These are phyloP conservation scores for Penicillium turbatum DNA, from an alignment of 495 filamentous ascomycete species.

Conservation along the genomic window DNA sequence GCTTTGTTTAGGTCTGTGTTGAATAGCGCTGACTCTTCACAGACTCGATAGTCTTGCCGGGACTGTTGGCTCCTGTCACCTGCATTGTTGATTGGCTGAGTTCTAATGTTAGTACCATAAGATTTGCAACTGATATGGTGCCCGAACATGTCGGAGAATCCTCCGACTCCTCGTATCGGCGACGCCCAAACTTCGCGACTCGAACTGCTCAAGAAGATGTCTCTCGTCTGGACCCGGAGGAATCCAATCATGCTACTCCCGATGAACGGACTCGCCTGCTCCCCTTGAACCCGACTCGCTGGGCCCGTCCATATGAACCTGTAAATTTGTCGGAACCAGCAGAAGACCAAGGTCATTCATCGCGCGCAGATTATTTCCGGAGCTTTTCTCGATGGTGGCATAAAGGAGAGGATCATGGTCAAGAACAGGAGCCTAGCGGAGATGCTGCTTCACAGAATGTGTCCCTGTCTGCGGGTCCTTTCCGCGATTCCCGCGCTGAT, in stretches of 20 bases:
- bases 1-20: slow-evolving; percentile 3
- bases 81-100: neutral
- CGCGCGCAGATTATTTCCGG: slow-evolving; percentile 21
- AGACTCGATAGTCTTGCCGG: neutral
- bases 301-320: slow-evolving; percentile 32
- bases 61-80: neutral
- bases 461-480: slow-evolving; percentile 21
- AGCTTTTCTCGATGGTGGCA: slow-evolving; percentile 31
- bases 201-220: slow-evolving; percentile 54
- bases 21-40: neutral
- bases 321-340: slow-evolving; percentile 16
- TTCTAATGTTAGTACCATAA: slow-evolving; percentile 7
- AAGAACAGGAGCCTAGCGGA: slow-evolving; percentile 3
- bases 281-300: slow-evolving; percentile 21
- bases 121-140: slow-evolving; percentile 15
- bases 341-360: slow-evolving; percentile 21
- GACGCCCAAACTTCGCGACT: slow-evolving; percentile 49
- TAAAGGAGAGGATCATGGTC: slow-evolving; percentile 8
- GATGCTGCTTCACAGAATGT: slow-evolving; percentile 11
- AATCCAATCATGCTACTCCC: slow-evolving; percentile 21
- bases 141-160: slow-evolving; percentile 16
- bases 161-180: slow-evolving; percentile 35
- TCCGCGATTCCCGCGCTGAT: slow-evolving; percentile 28
- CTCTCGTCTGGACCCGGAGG: slow-evolving; percentile 43
- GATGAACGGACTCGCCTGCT: slow-evolving; percentile 22